phyloP scores from a whole-genome alignment of 2,329 filamentous ascomycete genomes.

The Colletotrichum tabaci region DNA sequence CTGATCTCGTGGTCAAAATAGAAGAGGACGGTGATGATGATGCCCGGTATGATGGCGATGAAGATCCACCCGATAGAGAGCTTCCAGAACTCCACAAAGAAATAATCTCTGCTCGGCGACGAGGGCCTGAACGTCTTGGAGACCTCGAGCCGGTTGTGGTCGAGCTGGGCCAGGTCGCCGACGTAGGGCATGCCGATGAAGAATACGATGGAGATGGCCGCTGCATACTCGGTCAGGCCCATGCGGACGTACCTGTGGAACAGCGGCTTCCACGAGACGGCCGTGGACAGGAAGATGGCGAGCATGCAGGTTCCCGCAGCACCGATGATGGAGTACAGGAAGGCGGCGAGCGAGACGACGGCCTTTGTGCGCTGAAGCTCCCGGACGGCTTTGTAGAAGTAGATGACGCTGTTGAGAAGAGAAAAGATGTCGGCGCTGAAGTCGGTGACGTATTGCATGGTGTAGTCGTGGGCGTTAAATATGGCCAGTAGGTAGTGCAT shows the following conservation, averaged over 20 bases:
- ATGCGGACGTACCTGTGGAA: slow-evolving; percentile 75
- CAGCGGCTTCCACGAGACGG: slow-evolving; percentile 72
- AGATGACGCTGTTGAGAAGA: slow-evolving; percentile 77
- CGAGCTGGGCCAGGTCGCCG: slow-evolving; percentile 70
- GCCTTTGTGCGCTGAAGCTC: slow-evolving; percentile 73
- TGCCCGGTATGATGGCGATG: slow-evolving; percentile 72
- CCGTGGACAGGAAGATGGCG: slow-evolving; percentile 73
- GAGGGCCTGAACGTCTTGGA: slow-evolving; percentile 71
- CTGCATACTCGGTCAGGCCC: slow-evolving; percentile 74
- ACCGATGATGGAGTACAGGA: slow-evolving; percentile 76
- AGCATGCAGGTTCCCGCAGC: slow-evolving; percentile 75
- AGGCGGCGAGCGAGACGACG: slow-evolving; percentile 71
- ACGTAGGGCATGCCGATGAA: slow-evolving; percentile 75
- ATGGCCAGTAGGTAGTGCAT: slow-evolving; percentile 75
- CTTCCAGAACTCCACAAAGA: slow-evolving; percentile 76
- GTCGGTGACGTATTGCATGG: slow-evolving; percentile 78
- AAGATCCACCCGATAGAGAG: slow-evolving; percentile 73
- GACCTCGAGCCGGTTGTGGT: slow-evolving; percentile 71
- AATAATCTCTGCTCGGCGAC: slow-evolving; percentile 65
- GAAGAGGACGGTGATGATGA: slow-evolving; percentile 77
- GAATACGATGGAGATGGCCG: slow-evolving; percentile 76
- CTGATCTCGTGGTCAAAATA: slow-evolving; percentile 81
- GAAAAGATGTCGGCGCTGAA: slow-evolving; percentile 79
- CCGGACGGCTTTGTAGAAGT: slow-evolving; percentile 77
- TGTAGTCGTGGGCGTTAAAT: slow-evolving; percentile 79